A percentile compares a stretch with the other conserved stretches of the same genome.
Conservation (phyloP, 2,329 filamentous ascomycete species). For the Calonectria naviculata region DNA sequence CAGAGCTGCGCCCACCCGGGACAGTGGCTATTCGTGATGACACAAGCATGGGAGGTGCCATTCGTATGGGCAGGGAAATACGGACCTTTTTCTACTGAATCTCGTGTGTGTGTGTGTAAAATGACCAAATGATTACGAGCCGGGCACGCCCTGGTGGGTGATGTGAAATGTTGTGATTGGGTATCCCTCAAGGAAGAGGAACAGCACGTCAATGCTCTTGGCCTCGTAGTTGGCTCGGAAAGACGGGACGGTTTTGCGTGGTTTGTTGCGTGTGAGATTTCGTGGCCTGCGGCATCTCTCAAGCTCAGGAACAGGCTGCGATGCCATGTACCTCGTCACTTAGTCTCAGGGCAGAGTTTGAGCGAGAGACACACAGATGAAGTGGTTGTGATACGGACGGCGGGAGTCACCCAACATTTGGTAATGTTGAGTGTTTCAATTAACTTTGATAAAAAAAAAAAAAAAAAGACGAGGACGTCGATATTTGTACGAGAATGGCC, state of each 20-base stretch:
- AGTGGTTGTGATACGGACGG: neutral
- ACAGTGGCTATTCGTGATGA: neutral
- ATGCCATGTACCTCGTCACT: slow-evolving; percentile 7
- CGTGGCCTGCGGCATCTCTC: neutral
- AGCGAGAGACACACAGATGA: slow-evolving; percentile 15
- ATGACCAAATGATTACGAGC: neutral
- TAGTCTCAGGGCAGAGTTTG: slow-evolving; percentile 16
- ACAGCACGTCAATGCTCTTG: neutral
- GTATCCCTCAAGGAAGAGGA: neutral
- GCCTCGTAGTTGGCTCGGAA: neutral
- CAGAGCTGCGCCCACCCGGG: neutral
- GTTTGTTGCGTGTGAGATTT: slow-evolving; percentile 7
- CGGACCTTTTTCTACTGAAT: neutral
- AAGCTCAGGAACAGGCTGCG: slow-evolving; percentile 15
- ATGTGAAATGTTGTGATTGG: neutral
- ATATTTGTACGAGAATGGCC: neutral
- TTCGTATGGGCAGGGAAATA: neutral
- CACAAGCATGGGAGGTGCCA: neutral
- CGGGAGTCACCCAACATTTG: neutral
- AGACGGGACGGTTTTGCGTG: neutral
- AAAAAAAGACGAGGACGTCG: neutral
- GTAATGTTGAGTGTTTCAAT: neutral
- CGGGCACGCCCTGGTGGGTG: neutral
- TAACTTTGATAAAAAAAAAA: neutral
- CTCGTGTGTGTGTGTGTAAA: neutral